Evolutionary conservation across 768 basidiomycete species (phyloP).

Genomic region (Lactarius sanguifluus): DNA sequence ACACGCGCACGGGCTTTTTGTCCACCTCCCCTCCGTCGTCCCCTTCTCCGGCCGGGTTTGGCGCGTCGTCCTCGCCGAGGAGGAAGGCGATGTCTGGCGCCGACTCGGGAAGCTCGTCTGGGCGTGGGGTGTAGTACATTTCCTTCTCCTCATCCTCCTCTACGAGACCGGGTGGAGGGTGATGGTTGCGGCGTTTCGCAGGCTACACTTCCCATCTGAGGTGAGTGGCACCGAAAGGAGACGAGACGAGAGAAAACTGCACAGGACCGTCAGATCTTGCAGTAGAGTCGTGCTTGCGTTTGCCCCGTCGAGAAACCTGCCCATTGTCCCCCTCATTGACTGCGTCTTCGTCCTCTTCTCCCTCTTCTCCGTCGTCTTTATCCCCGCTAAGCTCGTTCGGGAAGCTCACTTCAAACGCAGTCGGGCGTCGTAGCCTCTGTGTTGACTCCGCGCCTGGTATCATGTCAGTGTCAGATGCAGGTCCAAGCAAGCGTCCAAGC

Average conservation of each 20-base stretch:
- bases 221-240: background rate
- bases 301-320: background rate
- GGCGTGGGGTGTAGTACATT: conserved; percentile 16
- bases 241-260: background rate
- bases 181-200: conserved; percentile 5
- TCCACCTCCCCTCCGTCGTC: conserved; percentile 26
- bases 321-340: background rate
- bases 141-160: background rate
- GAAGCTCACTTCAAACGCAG: conserved; percentile 57
- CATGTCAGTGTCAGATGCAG: conserved; percentile 1
- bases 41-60: conserved; percentile 27
- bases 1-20: conserved; percentile 52
- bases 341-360: conserved; percentile 3
- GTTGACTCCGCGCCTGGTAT: background rate
- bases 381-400: conserved; percentile 39
- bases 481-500: too few relatives aligned
- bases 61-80: conserved; percentile 32
- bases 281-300: conserved; percentile 4
- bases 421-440: conserved; percentile 36
- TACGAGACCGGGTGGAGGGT: background rate
- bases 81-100: conserved; percentile 27
- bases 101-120: conserved; percentile 24
- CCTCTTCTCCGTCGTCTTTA: background rate
- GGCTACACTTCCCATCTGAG: conserved; percentile 3
- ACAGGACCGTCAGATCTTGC: conserved; percentile 8